Conservation (phyloP, 495 filamentous ascomycete genomes). For the Penicillium ochrochloron region DNA sequence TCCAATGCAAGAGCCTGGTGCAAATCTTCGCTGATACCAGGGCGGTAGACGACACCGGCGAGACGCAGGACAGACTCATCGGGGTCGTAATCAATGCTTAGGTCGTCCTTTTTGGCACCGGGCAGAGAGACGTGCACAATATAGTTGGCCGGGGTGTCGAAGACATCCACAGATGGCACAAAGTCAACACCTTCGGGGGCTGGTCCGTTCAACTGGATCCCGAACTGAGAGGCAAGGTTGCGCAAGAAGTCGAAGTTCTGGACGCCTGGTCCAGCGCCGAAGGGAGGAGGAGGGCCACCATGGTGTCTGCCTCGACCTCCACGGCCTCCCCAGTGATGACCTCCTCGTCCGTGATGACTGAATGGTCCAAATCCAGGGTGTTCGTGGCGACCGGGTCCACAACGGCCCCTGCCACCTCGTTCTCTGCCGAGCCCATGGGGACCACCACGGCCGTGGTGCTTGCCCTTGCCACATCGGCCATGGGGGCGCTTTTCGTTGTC, state of each 20-base stretch:
- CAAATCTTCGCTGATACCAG: constrained; percentile 69
- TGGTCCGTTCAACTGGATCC: constrained; percentile 26
- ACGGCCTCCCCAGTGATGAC: constrained; percentile 16
- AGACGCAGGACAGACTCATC: constrained; percentile 67
- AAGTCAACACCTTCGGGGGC: constrained; percentile 54
- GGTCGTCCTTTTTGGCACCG: constrained; percentile 76
- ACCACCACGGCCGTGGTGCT: constrained; percentile 14
- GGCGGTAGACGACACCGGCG: constrained; percentile 71
- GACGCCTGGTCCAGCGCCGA: constrained; percentile 20
- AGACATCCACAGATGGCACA: constrained; percentile 70
- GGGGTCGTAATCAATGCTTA: constrained; percentile 74
- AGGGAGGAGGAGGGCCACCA: constrained; percentile 14
- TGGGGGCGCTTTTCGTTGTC: constrained; percentile 14
- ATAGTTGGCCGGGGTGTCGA: constrained; percentile 65
- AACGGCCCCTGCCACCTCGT: constrained; percentile 11
- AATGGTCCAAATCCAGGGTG: constrained; percentile 18
- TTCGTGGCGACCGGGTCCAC: constrained; percentile 11
- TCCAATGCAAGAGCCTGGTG: constrained; percentile 65
- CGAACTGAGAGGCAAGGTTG: constrained; percentile 43
- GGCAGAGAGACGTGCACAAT: constrained; percentile 74
- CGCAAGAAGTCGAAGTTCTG: constrained; percentile 37
- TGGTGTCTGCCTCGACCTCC: constrained; percentile 26
- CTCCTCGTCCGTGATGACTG: constrained; percentile 15
- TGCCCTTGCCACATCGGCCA: constrained; percentile 20
- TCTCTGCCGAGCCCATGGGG: constrained; percentile 12